A percentile compares a stretch with the other conserved stretches of the same genome.
phyloP scores from a whole-genome alignment of 331 rosid genomes.

The Acacia concinna region DNA sequence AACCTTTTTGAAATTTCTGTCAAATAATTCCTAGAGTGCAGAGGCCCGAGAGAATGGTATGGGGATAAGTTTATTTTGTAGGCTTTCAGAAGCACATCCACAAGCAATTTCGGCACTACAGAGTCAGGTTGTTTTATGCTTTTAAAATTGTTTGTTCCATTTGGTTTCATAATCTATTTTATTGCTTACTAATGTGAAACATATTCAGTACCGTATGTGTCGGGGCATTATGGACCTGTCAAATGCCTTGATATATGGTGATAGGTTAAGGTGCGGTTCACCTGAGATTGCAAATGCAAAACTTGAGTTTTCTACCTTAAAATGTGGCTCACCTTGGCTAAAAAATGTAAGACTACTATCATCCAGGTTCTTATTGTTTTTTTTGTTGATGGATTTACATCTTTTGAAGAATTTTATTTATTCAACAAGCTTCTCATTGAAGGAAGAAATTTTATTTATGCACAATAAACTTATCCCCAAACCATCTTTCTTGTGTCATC shows the following conservation, averaged over 20 bases:
- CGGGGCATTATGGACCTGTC: constrained; percentile 88
- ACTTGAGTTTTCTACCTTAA: constrained; percentile 56
- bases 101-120: constrained; percentile 84
- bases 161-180: constrained; percentile 19
- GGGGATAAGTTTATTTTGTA: constrained; percentile 87
- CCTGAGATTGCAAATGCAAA: constrained; percentile 69
- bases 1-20: constrained; percentile 8
- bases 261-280: constrained; percentile 89
- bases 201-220: constrained; percentile 89
- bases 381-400: constrained; percentile 1
- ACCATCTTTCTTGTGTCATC: background rate
- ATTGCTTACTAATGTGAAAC: constrained; percentile 36
- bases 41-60: constrained; percentile 96
- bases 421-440: constrained; percentile 15
- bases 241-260: constrained; percentile 89
- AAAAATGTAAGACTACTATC: constrained; percentile 54
- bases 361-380: constrained; percentile 29
- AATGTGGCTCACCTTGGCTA: constrained; percentile 63
- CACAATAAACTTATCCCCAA: too few species aligned
- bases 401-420: background rate
- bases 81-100: constrained; percentile 96
- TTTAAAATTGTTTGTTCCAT: background rate
- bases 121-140: constrained; percentile 64
- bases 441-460: constrained; percentile 1
- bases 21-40: constrained; percentile 54